phyloP scores from a whole-genome alignment of 148 eudicot genomes.

The Rhododendron ferrugineum region DNA sequence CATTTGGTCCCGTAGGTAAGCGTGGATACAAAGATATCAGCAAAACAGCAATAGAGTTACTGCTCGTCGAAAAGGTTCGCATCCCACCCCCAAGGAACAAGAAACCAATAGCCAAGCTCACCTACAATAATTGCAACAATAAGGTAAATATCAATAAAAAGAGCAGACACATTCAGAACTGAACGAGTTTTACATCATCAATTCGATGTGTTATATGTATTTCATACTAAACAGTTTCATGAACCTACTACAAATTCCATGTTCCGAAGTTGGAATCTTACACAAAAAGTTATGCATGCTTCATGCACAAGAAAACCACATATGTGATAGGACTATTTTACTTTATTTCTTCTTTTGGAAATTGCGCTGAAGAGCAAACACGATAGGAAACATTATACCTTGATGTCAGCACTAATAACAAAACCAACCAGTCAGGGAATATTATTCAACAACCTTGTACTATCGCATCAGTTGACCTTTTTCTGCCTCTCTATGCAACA shows the following conservation, averaged over 20 bases:
- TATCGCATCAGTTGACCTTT: background rate
- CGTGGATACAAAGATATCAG: too few relatives aligned
- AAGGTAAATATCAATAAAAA: background rate
- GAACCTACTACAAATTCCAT: background rate
- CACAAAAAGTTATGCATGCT: background rate
- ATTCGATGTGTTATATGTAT: background rate
- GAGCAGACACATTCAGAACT: background rate
- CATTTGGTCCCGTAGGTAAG: slow-evolving; percentile 92
- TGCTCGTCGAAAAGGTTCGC: slow-evolving; percentile 84
- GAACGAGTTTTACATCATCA: background rate
- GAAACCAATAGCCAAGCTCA: slow-evolving; percentile 88
- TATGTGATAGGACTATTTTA: background rate
- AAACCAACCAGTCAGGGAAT: background rate
- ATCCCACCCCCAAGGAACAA: slow-evolving; percentile 95
- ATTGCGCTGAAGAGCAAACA: background rate
- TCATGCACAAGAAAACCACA: background rate
- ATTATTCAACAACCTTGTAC: background rate
- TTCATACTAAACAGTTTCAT: background rate
- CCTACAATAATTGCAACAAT: slow-evolving; percentile 33
- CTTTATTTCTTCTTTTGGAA: background rate
- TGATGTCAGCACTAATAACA: too few relatives aligned
- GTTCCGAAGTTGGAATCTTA: background rate
- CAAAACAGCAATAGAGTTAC: slow-evolving; percentile 70
- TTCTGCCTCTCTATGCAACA: background rate
- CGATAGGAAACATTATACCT: background rate